Base-by-base conservation (phyloP, 2,329 filamentous ascomycete genomes). In the Incumbomyces delicatus region DNA sequence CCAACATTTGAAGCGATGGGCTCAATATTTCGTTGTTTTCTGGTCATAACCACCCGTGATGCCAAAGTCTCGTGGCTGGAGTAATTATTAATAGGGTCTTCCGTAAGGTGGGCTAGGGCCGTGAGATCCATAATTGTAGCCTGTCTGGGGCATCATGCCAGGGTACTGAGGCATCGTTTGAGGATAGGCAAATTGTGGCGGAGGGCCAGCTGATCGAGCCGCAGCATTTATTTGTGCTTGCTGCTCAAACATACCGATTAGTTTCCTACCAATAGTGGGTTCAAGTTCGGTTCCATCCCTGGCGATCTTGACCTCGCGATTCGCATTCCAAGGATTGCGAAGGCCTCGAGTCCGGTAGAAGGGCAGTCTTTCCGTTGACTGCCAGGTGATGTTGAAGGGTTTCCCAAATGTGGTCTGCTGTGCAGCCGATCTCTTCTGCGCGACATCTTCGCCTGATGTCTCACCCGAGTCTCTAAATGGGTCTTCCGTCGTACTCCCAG, bases 291-390 rank as follows among this genome's bases (percentile, higher is more conserved):
- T 96, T 1, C 90, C 90, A 58, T 96, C 90, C 58, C 90, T 77
- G 18, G 90, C 90, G 60, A 96, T 95, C 66, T 96, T 96, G 52
- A 96, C 86, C 61, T 96, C 90, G 44, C 90, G 74, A 60, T 95
- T 95, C 3, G 87, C 85, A 63, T 96, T 96, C 87, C 88, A 95
- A 0, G 87, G 85, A 61, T 96, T 96, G 30, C 89, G 78, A 46
- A 96, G 67, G 0, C 90, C 89, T 53, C 88, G 73, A 0, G 89
- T 94, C 36, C 85, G 79, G 63, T 92, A 94, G 61, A 96, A 96
- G 0, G 90, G 88, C 4, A 96, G 73, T 31, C 82, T 77, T 46
- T 77, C 80, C 4, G 85, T 94, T 11, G 87, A 94, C 6, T 94
- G 64, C 90, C 90, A 96, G 66, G 94, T 82, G 38, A 96, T 77